Base-by-base conservation (phyloP, 2,329 filamentous ascomycete genomes). In the Colletotrichum incanum region DNA sequence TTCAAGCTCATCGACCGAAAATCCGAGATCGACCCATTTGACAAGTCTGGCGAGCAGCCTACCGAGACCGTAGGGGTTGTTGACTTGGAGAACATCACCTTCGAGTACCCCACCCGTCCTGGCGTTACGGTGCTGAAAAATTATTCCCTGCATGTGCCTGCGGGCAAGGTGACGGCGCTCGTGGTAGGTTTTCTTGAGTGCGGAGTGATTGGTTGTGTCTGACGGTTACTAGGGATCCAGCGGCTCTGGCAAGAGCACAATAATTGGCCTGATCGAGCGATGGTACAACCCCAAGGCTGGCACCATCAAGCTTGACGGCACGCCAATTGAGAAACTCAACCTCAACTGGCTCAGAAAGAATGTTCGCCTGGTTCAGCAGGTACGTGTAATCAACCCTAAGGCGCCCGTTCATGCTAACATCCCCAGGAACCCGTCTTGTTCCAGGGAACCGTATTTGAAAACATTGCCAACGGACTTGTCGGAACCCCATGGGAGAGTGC, bases 391-490 rank as follows among this genome's bases (percentile, higher is more conserved):
- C 66, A 65, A 16, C 18, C 31, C n/a, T 18, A 20, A 28, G 11
- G 12, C 39, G 4, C 31, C 8, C 16, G 26, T 5, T 18, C 9
- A 43, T 34, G 11, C 34, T 26, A 26, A 49, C 59, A n/a, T 18
- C 34, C 7, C 6, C 78, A 81, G 76, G 83, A 84, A 66, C 81
- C 81, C 1, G 78, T 83, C 3, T 72, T 84, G 2, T 84, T 84
- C 66, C 80, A 81, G 55, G 81, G 79, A 14, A 80, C 80, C 0
- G 85, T 90, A 5, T 86, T 84, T 69, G 83, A 86, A 3, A 90
- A 90, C 73, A 85, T 90, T 2, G 81, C 82, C 0, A 84, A 85
- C 65, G 88, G 87, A 1, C 78, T 89, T 0, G 71, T 81, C 34
- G 77, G 82, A 69, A 79, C 82, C 77, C 55, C 65, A 2, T 73